Conservation (phyloP, 1,139 yeast species). For the Taphrina betulina region DNA sequence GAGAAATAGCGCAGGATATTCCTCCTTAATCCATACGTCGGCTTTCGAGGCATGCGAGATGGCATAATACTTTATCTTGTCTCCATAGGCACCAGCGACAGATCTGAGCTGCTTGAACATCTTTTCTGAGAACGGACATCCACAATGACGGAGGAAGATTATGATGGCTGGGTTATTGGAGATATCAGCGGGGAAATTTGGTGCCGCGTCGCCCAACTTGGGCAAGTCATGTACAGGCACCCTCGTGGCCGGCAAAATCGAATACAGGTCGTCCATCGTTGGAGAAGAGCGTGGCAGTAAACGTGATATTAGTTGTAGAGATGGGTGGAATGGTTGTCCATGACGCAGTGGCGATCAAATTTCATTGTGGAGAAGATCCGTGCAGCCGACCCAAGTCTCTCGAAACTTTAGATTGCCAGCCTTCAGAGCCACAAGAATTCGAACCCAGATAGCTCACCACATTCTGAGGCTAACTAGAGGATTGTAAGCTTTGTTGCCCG, state of each 20-base stretch:
- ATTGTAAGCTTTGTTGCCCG: too few species aligned
- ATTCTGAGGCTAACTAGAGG: too few species aligned
- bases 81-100: conserved; percentile 6
- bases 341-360: too few species aligned
- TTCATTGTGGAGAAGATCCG: too few species aligned
- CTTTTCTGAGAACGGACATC: conserved; percentile 25
- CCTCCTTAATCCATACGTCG: conserved; percentile 6
- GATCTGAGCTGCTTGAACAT: conserved; percentile 11
- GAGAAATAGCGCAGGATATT: too few species aligned
- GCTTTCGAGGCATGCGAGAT: conserved; percentile 26
- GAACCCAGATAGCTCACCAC: too few species aligned
- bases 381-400: too few species aligned
- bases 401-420: too few species aligned
- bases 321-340: too few species aligned
- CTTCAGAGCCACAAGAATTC: too few species aligned
- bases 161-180: conserved; percentile 1
- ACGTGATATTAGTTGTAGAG: too few species aligned
- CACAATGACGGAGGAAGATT: conserved; percentile 25
- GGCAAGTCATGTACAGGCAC: conserved; percentile 23
- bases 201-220: not conserved
- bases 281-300: too few species aligned
- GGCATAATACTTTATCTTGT: conserved; percentile 14
- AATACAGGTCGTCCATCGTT: conserved; percentile 22
- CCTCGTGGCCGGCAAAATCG: conserved; percentile 5
- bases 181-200: conserved; percentile 11